Evolutionary conservation across 257 asterid species (phyloP).

Genomic region (Nicotiana knightiana): DNA sequence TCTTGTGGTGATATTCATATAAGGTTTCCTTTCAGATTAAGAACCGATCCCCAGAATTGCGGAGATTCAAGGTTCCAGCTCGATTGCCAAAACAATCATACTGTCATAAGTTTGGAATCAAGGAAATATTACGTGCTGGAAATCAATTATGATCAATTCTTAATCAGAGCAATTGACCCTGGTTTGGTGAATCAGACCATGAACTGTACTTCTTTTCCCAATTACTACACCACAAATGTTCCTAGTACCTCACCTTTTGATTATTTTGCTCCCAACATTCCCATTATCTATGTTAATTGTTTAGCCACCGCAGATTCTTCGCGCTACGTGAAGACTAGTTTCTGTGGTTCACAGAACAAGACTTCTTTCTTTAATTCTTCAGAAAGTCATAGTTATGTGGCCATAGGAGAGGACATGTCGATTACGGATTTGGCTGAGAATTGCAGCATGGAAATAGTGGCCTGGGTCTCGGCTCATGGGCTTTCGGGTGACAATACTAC

Average conservation of each 20-base stretch:
- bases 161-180: constrained; percentile 25
- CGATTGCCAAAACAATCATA: constrained; percentile 23
- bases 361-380: background rate
- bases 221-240: background rate
- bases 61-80: constrained; percentile 20
- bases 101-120: constrained; percentile 14
- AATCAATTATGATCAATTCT: constrained; percentile 22
- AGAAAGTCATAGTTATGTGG: constrained; percentile 28
- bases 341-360: constrained; percentile 24
- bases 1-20: constrained; percentile 33
- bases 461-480: constrained; percentile 9
- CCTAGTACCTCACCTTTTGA: background rate
- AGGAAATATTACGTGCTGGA: constrained; percentile 18
- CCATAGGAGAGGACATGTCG: constrained; percentile 8
- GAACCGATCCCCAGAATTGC: constrained; percentile 7
- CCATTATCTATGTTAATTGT: constrained; percentile 31
- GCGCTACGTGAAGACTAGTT: constrained; percentile 23
- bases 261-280: background rate
- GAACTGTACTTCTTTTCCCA: background rate
- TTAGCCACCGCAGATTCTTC: constrained; percentile 23
- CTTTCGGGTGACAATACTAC: constrained; percentile 11
- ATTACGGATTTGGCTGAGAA: constrained; percentile 31
- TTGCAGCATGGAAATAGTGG: constrained; percentile 32
- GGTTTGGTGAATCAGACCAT: background rate
- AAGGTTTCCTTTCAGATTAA: constrained; percentile 28